Evolutionary conservation across 495 filamentous ascomycete species (phyloP), one percentile per base, ranked within the genome.

Genomic region (Jackrogersella minutella): DNA sequence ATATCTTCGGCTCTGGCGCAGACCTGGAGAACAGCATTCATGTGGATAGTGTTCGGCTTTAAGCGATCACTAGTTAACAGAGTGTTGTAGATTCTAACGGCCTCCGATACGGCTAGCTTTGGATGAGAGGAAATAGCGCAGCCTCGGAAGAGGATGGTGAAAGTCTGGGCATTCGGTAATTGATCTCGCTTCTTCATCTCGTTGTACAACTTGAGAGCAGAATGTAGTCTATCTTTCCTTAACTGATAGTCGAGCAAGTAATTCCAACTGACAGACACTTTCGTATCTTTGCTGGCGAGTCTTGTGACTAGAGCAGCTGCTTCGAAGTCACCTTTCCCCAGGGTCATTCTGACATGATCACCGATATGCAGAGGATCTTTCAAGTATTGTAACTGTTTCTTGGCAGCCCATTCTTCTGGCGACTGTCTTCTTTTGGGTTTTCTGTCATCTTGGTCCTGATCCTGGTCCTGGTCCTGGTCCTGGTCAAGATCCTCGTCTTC

Each of bases 131-230:
- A 80, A n/a, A 76, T 63, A 17, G 87, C 81, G 16, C 92, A 84
- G 17, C 93, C 95, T 19, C 87, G 82, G 69, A 99, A 84, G 58
- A 98, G 88, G 49, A 91, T 88, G 2, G 91, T 93, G 73, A 90
- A 97, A 0, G 94, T 96, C 55, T 84, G 80, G 2, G 85, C 77
- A 72, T 91, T 92, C 0, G 95, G 95, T 22, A 77, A 77, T 58
- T 91, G 87, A 30, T 80, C 87, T 14, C 92, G 84, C 78, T 97
- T 98, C 78, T 98, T 99, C 95, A 99, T 99, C 90, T 97, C 92
- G 76, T 97, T 97, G 78, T 87, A 97, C 2, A 90, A 82, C 75
- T 89, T 91, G 40, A 93, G 72, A 13, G 91, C 92, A 16, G 76
- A 78, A 62, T 84, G 77, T 17, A 92, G 76, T 16, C 78, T 79